Conservation (phyloP, 169 alveolate genomes). For the Plasmodium gaboni region DNA sequence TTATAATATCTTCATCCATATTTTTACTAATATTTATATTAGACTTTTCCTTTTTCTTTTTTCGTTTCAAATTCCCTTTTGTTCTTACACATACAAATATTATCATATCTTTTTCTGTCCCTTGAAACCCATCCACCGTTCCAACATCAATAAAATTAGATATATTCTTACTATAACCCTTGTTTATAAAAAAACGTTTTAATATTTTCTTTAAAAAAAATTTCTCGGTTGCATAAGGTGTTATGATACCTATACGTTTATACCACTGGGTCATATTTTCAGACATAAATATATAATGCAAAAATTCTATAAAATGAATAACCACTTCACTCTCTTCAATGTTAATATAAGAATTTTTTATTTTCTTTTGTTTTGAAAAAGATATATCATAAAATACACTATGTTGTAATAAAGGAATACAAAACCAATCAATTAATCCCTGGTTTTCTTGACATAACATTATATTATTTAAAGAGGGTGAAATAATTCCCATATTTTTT, state of each 20-base stretch:
- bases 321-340: conserved; percentile 68
- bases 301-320: conserved; percentile 76
- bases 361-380: conserved; percentile 36
- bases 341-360: conserved; percentile 74
- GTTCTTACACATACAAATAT: conserved; percentile 93
- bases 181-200: conserved; percentile 41
- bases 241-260: conserved; percentile 83
- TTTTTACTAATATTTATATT: not conserved
- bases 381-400: conserved; percentile 76
- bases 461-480: conserved; percentile 32
- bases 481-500: conserved; percentile 41
- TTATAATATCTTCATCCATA: not conserved
- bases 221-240: conserved; percentile 85
- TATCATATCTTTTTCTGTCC: conserved; percentile 97
- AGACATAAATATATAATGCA: conserved; percentile 77
- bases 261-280: conserved; percentile 63
- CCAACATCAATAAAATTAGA: conserved; percentile 92
- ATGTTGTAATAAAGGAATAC: conserved; percentile 79
- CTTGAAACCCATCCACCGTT: conserved; percentile 99
- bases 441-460: conserved; percentile 40
- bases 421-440: conserved; percentile 77
- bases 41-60: conserved; percentile 20
- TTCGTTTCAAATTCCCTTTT: conserved; percentile 78
- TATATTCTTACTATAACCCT: conserved; percentile 37
- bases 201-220: conserved; percentile 73